Base-by-base conservation (phyloP, 2,329 filamentous ascomycete species). In the Zymoseptoria passerinii region DNA sequence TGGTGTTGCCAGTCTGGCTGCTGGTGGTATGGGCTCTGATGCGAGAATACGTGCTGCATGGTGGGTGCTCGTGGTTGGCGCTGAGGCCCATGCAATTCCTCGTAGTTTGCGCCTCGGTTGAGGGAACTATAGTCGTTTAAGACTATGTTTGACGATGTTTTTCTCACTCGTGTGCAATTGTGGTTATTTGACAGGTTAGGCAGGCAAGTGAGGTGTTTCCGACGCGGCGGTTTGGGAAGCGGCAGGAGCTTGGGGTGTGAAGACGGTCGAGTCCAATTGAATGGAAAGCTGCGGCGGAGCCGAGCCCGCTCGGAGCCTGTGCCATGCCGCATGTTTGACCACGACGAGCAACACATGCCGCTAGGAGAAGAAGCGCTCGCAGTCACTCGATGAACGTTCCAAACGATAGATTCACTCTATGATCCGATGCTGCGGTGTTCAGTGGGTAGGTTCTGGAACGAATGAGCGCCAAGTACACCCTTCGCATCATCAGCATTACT, bases 1-100 rank as follows among this genome's bases (percentile, higher is more conserved):
- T 85, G 83, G 63, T 87, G 84, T 79, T 87, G 83, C 85, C 85
- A 88, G 70, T 86, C 84, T 54, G 80, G 81, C 65, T 81, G 81
- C 70, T 85, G 85, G 67, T 88, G 85, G 63, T 82, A 83, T 27
- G 67, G 79, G 66, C 80, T 78, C 69, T 81, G 80, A 68, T 85
- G 82, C 57, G 81, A 80, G 72, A 83, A 84, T 71, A 83, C 76
- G 77, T 85, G 82, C 72, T 83, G 81, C 72, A 79, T 78, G 74
- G 60, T 64, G 60, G 60, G 59, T 54, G 35, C 54, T 50, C 53
- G 54, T 53, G 53, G 54, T 53, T 57, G 59, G 61, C 61, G 59
- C 61, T 48, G 59, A 59, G 59, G 61, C 58, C 56, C 61, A 62
- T 60, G 61, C 61, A 60, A 44, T 16, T 44, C 35, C 35, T 44